These are phyloP conservation scores for Colletotrichum chrysophilum DNA, from an alignment of 2,329 filamentous ascomycete genomes.

Conservation along the genomic window DNA sequence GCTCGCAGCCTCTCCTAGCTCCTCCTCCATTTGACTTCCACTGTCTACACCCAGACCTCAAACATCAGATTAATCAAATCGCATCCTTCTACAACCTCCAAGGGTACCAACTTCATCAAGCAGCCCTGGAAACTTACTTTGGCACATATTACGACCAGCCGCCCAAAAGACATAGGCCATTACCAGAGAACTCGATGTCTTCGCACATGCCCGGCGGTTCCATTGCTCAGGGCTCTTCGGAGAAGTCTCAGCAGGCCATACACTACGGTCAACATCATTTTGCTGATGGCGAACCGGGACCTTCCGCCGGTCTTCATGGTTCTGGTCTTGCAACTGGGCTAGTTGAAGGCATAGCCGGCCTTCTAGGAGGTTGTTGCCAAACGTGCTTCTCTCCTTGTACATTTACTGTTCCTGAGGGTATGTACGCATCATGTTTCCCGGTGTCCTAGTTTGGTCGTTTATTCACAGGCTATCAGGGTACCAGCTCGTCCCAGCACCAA, in stretches of 20 bases:
- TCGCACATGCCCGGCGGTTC: constrained; percentile 25
- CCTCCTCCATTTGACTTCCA: constrained; percentile 26
- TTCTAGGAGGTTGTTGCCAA: constrained; percentile 32
- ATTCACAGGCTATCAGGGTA: constrained; percentile 33
- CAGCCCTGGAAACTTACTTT: constrained; percentile 13
- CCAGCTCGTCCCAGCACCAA: constrained; percentile 29
- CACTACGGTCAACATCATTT: constrained; percentile 28
- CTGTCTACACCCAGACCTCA: constrained; percentile 28
- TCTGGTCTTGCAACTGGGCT: constrained; percentile 8
- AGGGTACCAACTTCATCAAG: constrained; percentile 33
- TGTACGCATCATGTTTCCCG: constrained; percentile 24
- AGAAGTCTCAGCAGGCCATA: constrained; percentile 32
- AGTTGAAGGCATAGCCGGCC: constrained; percentile 30
- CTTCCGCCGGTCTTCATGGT: constrained; percentile 20
- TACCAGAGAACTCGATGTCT: constrained; percentile 36
- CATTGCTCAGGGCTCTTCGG: constrained; percentile 31
- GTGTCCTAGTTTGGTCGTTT: background rate
- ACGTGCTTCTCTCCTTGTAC: constrained; percentile 32
- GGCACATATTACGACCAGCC: constrained; percentile 19
- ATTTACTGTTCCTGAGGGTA: constrained; percentile 30
- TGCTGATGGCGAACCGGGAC: background rate
- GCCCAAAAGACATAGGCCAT: constrained; percentile 36
- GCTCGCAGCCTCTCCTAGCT: constrained; percentile 27
- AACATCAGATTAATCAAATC: constrained; percentile 31
- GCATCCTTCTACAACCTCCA: constrained; percentile 36